Evolutionary conservation across 305 asterid species (phyloP).

Genomic region (Fraxinus ornus): DNA sequence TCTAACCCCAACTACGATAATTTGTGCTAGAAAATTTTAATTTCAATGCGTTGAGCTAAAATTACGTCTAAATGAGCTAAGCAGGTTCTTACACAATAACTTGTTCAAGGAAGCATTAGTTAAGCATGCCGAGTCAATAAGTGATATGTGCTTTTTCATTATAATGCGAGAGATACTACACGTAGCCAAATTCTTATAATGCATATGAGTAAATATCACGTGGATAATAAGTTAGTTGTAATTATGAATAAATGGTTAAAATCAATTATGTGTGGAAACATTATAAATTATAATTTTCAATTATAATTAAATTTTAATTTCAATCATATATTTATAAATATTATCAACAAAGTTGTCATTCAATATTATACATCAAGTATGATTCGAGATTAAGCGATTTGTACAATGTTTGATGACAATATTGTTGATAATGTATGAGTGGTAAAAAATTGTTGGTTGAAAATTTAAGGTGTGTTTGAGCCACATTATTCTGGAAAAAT

Average conservation of each 20-base stretch:
- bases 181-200: no score
- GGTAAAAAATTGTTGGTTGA: not conserved
- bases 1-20: not conserved
- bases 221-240: not conserved
- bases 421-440: not conserved
- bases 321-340: no score
- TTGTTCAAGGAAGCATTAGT: not conserved
- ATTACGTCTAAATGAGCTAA: not conserved
- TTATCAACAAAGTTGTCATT: not conserved
- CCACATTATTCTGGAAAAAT: no score
- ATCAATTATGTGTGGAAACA: no score
- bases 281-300: no score
- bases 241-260: no score
- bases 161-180: no score
- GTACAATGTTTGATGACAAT: not conserved
- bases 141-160: no score
- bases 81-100: not conserved
- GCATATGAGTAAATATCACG: not conserved
- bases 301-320: no score
- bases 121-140: not conserved
- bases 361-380: no score
- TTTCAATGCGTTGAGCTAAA: not conserved
- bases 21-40: not conserved
- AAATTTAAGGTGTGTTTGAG: no score
- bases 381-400: no score